phyloP scores from a whole-genome alignment of 1,139 yeast genomes.

The Saccharomyces uvarum region DNA sequence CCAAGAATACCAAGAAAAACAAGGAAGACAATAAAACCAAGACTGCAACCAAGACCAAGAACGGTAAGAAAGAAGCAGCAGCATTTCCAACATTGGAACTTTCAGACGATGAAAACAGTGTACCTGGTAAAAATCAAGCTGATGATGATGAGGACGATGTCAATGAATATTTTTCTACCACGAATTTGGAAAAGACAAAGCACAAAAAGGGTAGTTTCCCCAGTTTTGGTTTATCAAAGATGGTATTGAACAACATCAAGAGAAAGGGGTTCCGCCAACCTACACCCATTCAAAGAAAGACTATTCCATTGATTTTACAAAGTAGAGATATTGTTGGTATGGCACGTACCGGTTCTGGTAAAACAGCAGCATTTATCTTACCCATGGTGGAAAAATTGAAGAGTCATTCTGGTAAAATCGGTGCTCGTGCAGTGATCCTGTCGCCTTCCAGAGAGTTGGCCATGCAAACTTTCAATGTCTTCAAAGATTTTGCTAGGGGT shows the following conservation, averaged over 20 bases:
- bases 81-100: conserved; percentile 62
- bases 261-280: conserved; percentile 91
- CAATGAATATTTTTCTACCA: conserved; percentile 36
- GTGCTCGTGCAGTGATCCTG: conserved; percentile 78
- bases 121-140: conserved; percentile 29
- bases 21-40: conserved; percentile 18
- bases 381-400: conserved; percentile 85
- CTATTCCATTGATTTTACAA: conserved; percentile 83
- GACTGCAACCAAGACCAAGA: conserved; percentile 5
- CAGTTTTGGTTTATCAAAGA: conserved; percentile 79
- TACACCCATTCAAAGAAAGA: conserved; percentile 93
- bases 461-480: conserved; percentile 78
- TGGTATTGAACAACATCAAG: conserved; percentile 58
- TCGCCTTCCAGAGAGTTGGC: conserved; percentile 90
- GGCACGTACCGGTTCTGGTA: conserved; percentile 99
- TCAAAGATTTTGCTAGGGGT: conserved; percentile 79
- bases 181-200: conserved; percentile 42
- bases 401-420: conserved; percentile 77
- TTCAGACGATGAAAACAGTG: conserved; percentile 49
- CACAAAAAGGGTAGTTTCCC: conserved; percentile 81
- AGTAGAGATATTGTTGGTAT: conserved; percentile 94
- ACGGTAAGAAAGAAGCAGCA: conserved; percentile 7
- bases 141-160: conserved; percentile 44
- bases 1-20: conserved; percentile 11
- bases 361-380: conserved; percentile 93